These are phyloP conservation scores for Conticribra weissflogii DNA, from an alignment of 108 stramenopile species.

Conservation along the genomic window DNA sequence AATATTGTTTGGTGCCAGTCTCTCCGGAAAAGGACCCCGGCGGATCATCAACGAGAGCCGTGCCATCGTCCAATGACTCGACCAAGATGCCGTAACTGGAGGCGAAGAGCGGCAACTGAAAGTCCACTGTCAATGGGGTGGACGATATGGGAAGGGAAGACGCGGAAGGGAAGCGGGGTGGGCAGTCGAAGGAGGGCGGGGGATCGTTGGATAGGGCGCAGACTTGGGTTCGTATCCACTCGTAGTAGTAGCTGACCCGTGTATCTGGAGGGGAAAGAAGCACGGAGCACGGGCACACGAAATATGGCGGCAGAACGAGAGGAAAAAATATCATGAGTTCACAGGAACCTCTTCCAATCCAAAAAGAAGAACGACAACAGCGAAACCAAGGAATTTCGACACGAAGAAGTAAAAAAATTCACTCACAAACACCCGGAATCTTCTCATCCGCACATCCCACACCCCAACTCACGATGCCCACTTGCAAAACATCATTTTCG, in stretches of 20 bases:
- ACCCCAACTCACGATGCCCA: conserved; percentile 43
- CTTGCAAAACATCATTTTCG: not conserved
- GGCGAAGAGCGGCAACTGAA: not conserved
- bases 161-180: not conserved
- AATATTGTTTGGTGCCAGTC: not conserved
- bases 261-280: no score
- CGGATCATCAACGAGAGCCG: not conserved
- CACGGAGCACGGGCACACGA: no score
- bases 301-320: no score
- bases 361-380: not conserved
- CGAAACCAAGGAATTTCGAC: not conserved
- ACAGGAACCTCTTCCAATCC: no score
- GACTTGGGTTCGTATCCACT: conserved; percentile 33
- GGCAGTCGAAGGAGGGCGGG: conserved; percentile 20
- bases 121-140: not conserved
- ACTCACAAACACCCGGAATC: conserved; percentile 38
- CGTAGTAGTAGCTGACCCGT: conserved; percentile 13
- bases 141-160: not conserved
- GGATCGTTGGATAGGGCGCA: conserved; percentile 13
- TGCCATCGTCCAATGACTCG: conserved; percentile 22
- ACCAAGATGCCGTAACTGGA: conserved; percentile 18
- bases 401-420: not conserved
- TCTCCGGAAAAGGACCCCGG: not conserved
- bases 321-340: no score
- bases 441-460: conserved; percentile 24